These are phyloP conservation scores for Diplodia sapinea DNA, from an alignment of 2,329 filamentous ascomycete species.

Conservation along the genomic window DNA sequence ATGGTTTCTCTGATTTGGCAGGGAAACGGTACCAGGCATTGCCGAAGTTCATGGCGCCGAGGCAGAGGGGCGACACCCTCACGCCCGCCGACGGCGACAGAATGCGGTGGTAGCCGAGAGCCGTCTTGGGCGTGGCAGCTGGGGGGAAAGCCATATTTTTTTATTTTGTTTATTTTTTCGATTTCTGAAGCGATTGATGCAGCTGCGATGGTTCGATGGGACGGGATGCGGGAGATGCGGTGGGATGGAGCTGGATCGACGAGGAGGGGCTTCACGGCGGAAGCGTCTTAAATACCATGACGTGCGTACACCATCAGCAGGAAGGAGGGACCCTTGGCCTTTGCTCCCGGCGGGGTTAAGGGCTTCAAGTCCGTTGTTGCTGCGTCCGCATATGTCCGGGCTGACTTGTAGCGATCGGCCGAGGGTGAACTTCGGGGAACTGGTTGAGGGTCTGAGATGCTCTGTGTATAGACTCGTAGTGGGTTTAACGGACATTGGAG, in stretches of 20 bases:
- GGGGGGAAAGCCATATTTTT: conserved; percentile 37
- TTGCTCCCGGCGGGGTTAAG: conserved; percentile 4
- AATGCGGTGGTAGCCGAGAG: conserved; percentile 60
- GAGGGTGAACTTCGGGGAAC: conserved; percentile 1
- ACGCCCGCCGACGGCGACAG: conserved; percentile 59
- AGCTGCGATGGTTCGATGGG: not conserved
- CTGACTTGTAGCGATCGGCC: not conserved
- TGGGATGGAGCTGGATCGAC: not conserved
- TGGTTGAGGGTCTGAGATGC: not conserved
- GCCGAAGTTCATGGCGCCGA: conserved; percentile 64
- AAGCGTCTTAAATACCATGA: not conserved
- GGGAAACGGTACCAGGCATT: conserved; percentile 49
- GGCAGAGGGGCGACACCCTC: conserved; percentile 60
- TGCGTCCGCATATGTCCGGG: not conserved
- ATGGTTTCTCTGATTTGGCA: not conserved
- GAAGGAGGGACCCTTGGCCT: not conserved
- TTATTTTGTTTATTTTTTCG: too few relatives aligned
- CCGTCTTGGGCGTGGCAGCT: conserved; percentile 42
- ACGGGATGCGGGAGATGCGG: too few relatives aligned
- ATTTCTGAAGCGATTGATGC: not conserved
- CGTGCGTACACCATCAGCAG: not conserved
- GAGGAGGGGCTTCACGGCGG: not conserved
- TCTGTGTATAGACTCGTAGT: too few relatives aligned
- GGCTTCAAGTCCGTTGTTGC: not conserved
- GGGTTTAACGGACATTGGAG: too few relatives aligned